Evolutionary conservation across 169 alveolate genomes (phyloP).

Genomic region (Plasmodium vinckei): DNA sequence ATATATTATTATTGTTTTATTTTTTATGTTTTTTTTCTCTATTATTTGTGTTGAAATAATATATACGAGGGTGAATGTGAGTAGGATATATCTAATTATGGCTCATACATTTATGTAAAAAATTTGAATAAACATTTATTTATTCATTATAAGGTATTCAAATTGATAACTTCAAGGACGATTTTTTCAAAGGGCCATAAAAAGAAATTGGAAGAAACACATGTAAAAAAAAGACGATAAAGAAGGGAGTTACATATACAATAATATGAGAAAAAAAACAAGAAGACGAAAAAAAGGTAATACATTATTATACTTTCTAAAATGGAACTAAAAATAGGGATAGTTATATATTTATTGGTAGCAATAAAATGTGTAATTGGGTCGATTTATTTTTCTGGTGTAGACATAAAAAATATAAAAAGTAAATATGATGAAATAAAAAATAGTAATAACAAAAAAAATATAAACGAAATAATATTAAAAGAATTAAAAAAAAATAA

Average conservation of each 20-base stretch:
- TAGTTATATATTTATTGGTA: background rate
- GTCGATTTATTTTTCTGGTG: slow-evolving; percentile 33
- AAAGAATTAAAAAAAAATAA: slow-evolving; percentile 65
- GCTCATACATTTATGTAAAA: too few relatives aligned
- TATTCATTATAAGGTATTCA: too few relatives aligned
- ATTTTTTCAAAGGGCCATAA: too few relatives aligned
- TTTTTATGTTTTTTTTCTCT: too few relatives aligned
- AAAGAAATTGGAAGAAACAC: background rate
- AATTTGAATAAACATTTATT: too few relatives aligned
- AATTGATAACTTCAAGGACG: too few relatives aligned
- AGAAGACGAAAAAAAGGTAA: background rate
- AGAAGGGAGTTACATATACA: background rate
- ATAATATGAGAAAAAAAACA: background rate
- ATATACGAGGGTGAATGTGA: too few relatives aligned
- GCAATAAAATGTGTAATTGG: slow-evolving; percentile 17
- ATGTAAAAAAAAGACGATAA: background rate
- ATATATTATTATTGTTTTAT: too few relatives aligned
- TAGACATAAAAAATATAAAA: slow-evolving; percentile 64
- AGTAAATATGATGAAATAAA: slow-evolving; percentile 46
- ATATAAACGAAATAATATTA: slow-evolving; percentile 22
- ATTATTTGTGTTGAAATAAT: too few relatives aligned
- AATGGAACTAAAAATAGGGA: slow-evolving; percentile 16
- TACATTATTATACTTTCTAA: background rate
- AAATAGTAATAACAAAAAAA: slow-evolving; percentile 12
- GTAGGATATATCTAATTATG: too few relatives aligned